A percentile compares a stretch with the other conserved stretches of the same genome.
Evolutionary conservation across 2,329 filamentous ascomycete genomes (phyloP).

Genomic region (Ascochyta fabae): DNA sequence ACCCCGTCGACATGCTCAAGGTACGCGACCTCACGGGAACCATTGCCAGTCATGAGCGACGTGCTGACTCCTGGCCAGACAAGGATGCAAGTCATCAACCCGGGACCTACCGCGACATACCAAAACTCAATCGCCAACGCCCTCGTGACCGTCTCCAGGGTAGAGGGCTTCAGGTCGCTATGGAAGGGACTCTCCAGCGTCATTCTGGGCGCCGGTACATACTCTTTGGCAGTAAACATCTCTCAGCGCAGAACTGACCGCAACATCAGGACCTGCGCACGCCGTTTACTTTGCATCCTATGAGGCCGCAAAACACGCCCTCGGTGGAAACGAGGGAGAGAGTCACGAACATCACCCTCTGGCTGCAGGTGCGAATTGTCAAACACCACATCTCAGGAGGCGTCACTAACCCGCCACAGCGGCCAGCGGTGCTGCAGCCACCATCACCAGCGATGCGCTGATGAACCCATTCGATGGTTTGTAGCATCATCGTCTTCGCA

Average conservation of each 20-base stretch:
- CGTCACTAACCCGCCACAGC: conserved; percentile 63
- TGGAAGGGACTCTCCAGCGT: conserved; percentile 98
- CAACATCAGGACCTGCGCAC: conserved; percentile 80
- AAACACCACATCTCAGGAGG: not conserved
- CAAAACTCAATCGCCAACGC: conserved; percentile 84
- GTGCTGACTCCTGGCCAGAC: conserved; percentile 66
- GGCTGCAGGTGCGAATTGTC: conserved; percentile 73
- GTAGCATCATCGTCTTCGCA: conserved; percentile 34
- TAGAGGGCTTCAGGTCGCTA: conserved; percentile 87
- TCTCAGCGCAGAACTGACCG: conserved; percentile 33
- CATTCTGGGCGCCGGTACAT: conserved; percentile 84
- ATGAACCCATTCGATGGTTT: conserved; percentile 99
- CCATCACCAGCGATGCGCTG: conserved; percentile 94
- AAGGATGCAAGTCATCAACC: conserved; percentile 95
- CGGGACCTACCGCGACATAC: conserved; percentile 80
- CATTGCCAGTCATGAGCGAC: conserved; percentile 1
- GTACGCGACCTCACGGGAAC: conserved; percentile 58
- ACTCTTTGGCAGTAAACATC: conserved; percentile 1
- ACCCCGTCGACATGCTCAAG: conserved; percentile 97
- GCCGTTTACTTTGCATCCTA: conserved; percentile 99
- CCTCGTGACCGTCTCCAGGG: conserved; percentile 87
- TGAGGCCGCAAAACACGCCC: conserved; percentile 93
- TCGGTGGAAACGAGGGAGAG: conserved; percentile 87
- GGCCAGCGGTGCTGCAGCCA: conserved; percentile 90
- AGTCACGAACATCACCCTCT: conserved; percentile 90